phyloP scores from a whole-genome alignment of 495 filamentous ascomycete genomes.

The Lasiosphaeria miniovina region DNA sequence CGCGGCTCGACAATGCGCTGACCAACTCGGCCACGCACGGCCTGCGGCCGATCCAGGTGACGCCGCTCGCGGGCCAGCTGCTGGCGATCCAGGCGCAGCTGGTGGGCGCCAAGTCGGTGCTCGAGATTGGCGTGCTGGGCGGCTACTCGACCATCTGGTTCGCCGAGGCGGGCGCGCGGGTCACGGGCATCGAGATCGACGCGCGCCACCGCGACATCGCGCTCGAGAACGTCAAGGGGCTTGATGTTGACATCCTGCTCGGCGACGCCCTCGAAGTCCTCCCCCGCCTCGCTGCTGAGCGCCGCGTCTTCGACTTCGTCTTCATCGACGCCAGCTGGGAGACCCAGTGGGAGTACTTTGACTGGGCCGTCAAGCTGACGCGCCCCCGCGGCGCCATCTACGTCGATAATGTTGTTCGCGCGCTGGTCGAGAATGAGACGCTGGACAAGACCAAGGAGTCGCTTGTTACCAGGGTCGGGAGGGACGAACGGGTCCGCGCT shows the following conservation, averaged over 20 bases:
- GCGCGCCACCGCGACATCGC: neutral
- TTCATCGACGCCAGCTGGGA: constrained; percentile 1
- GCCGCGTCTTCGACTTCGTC: neutral
- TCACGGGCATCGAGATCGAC: neutral
- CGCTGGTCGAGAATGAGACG: neutral
- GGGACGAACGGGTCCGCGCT: neutral
- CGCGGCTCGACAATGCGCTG: neutral
- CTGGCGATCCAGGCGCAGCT: neutral
- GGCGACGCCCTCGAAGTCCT: neutral
- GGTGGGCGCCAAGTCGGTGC: neutral
- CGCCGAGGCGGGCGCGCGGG: neutral
- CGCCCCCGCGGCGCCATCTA: neutral
- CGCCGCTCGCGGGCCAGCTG: neutral
- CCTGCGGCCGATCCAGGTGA: neutral
- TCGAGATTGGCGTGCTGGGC: constrained; percentile 2
- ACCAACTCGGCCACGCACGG: neutral
- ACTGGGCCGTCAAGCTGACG: neutral
- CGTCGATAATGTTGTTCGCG: neutral
- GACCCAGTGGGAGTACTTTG: constrained; percentile 1
- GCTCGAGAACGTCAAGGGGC: neutral
- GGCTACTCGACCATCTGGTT: neutral
- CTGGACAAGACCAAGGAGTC: neutral
- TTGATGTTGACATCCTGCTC: neutral
- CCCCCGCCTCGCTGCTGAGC: neutral
- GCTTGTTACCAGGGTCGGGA: neutral